Evolutionary conservation across 2,329 filamentous ascomycete genomes (phyloP).

Genomic region (Epichloe brachyelytri): DNA sequence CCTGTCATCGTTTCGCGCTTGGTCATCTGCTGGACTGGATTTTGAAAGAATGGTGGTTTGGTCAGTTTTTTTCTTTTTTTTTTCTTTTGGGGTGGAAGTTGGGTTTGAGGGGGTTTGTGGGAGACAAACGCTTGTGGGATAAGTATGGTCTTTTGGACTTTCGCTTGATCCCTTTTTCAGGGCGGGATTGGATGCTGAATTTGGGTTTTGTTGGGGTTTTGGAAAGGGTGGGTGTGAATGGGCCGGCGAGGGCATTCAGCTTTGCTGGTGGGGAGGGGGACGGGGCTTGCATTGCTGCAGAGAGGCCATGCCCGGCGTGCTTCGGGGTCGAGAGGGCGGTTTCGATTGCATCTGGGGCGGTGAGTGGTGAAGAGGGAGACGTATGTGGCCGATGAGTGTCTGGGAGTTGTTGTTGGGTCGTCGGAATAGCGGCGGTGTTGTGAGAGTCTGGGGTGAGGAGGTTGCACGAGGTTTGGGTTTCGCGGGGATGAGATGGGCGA

Average conservation of each 20-base stretch:
- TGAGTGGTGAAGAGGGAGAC: neutral
- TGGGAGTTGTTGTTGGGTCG: neutral
- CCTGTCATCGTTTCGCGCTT: too few species aligned
- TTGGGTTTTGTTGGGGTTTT: neutral
- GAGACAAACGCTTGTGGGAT: neutral
- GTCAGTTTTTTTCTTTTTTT: neutral
- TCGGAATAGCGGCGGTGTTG: neutral
- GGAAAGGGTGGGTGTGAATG: neutral
- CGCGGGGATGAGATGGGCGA: too few species aligned
- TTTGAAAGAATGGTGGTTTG: too few species aligned
- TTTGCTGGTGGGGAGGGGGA: neutral
- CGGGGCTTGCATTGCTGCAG: neutral
- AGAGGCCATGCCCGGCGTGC: neutral
- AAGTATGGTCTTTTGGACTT: neutral
- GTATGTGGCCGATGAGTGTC: neutral
- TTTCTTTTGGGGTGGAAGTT: neutral
- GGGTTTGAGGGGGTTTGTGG: neutral
- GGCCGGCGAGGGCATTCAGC: neutral
- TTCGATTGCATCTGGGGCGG: too few species aligned
- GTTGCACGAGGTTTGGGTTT: neutral
- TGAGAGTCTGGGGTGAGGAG: neutral
- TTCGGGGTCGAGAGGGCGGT: too few species aligned
- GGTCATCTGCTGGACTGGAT: neutral
- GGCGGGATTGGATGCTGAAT: neutral
- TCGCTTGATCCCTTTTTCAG: slow-evolving; percentile 1